Evolutionary conservation across 768 basidiomycete genomes (phyloP), one percentile per base, ranked within the genome.

Genomic region (Sutorius australiensis): DNA sequence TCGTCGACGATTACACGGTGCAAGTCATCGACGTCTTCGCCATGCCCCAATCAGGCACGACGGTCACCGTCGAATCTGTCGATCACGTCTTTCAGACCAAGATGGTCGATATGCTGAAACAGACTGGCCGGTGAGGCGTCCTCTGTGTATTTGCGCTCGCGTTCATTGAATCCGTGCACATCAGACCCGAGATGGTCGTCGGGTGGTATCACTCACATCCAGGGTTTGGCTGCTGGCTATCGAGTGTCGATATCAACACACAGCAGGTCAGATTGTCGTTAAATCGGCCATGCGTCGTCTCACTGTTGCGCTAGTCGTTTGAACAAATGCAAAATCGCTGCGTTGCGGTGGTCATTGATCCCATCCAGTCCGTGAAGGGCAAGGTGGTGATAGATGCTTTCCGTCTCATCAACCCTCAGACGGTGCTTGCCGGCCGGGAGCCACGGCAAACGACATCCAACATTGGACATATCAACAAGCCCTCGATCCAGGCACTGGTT

Each of bases 141-240:
- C 44, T 53, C 31, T 50, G 42, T 11, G 39, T 45, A 30, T 47
- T 39, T 43, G 39, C 21, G 30, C 13, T 33, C 27, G 28, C 32
- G 41, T 48, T 44, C 46, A 51, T 47, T 43, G 44, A 61, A 41
- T 32, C 51, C 27, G 32, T n/a, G 45, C 48, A 44, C 6, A 30
- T 14, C 53, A 86, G 95, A 62, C 91, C 95, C 31, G 97, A 98
- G 76, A 91, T 88, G 85, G 97, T 98, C 6, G 97, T 99, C 1
- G 97, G 97, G 4, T 99, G 97, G 97, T 99, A 99, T 67, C 97
- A 99, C 73, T 98, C 97, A 36, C 97, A 99, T 77, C 97, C 97
- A 50, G 97, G 97, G 34, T 99, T 98, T 72, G 97, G 97, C 5
- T 99, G 97, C 70, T 99, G 97, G 97, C 77, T 99, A 37, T 98